These are phyloP conservation scores for Dinochytrium kinnereticum DNA, from an alignment of 371 early-diverging fungal species.

Conservation along the genomic window DNA sequence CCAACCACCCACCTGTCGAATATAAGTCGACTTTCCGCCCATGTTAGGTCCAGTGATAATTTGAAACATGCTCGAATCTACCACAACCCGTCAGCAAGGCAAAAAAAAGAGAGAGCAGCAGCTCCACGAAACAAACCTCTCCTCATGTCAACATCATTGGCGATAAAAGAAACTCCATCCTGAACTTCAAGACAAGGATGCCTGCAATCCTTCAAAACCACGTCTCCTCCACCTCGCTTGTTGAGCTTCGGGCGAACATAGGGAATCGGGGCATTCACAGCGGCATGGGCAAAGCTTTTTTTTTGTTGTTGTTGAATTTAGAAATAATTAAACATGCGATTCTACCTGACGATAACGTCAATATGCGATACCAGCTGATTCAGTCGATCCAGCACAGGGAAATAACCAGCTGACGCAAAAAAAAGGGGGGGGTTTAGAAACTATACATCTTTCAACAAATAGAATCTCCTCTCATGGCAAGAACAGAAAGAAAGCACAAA, in stretches of 20 bases:
- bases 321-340: background rate
- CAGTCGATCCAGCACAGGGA: conserved; percentile 76
- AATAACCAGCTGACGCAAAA: conserved; percentile 67
- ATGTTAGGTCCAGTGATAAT: conserved; percentile 86
- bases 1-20: conserved; percentile 54
- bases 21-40: conserved; percentile 74
- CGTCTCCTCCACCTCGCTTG: conserved; percentile 64
- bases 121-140: conserved; percentile 51
- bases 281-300: conserved; percentile 90
- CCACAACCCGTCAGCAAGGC: conserved; percentile 24
- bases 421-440: too few species aligned
- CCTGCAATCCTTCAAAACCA: conserved; percentile 71
- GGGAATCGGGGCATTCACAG: conserved; percentile 81
- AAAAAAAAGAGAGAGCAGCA: conserved; percentile 21
- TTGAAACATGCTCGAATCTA: conserved; percentile 46
- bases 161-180: conserved; percentile 90
- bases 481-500: too few species aligned
- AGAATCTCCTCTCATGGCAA: background rate
- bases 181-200: conserved; percentile 97
- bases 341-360: conserved; percentile 74
- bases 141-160: conserved; percentile 84
- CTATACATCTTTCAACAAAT: background rate
- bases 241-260: conserved; percentile 80
- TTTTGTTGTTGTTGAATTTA: too few species aligned
- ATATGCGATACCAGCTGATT: conserved; percentile 80